Conservation (phyloP, 2,329 filamentous ascomycete genomes). For the Juglanconis oblonga region DNA sequence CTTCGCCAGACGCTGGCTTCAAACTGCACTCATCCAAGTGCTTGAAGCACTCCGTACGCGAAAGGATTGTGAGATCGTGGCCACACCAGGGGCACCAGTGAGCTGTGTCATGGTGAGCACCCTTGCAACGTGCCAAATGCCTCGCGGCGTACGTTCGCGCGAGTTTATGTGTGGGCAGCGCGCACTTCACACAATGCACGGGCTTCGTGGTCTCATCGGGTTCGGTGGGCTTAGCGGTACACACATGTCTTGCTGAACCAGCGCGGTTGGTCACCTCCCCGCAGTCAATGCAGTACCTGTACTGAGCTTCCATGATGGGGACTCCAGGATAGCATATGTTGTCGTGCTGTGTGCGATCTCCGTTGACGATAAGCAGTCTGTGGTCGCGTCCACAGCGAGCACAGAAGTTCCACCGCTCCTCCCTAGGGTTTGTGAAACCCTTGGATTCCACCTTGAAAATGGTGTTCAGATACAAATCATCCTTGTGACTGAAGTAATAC, state of each 20-base stretch:
- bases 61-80: slow-evolving; percentile 2
- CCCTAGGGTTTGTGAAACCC: slow-evolving; percentile 7
- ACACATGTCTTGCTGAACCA: background rate
- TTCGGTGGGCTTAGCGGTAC: background rate
- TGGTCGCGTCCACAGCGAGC: slow-evolving; percentile 20
- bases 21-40: slow-evolving; percentile 11
- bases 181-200: slow-evolving; percentile 10
- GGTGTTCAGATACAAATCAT: background rate
- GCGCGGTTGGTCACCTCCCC: background rate
- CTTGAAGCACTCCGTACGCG: background rate
- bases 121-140: slow-evolving; percentile 17
- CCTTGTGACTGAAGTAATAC: slow-evolving; percentile 15
- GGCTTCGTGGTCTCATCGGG: background rate
- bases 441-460: background rate
- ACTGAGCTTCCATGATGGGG: background rate
- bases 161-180: slow-evolving; percentile 8
- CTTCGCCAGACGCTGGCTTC: slow-evolving; percentile 4
- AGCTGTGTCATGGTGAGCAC: background rate
- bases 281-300: slow-evolving; percentile 12
- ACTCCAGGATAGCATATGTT: slow-evolving; percentile 16
- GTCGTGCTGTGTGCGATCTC: slow-evolving; percentile 19
- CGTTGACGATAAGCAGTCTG: slow-evolving; percentile 8
- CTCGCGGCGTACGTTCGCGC: slow-evolving; percentile 5
- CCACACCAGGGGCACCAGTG: slow-evolving; percentile 21
- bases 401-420: slow-evolving; percentile 19